Evolutionary conservation across 1,139 yeast genomes (phyloP), one percentile per base, ranked within the genome.

Genomic region (Protomyces inundatus): DNA sequence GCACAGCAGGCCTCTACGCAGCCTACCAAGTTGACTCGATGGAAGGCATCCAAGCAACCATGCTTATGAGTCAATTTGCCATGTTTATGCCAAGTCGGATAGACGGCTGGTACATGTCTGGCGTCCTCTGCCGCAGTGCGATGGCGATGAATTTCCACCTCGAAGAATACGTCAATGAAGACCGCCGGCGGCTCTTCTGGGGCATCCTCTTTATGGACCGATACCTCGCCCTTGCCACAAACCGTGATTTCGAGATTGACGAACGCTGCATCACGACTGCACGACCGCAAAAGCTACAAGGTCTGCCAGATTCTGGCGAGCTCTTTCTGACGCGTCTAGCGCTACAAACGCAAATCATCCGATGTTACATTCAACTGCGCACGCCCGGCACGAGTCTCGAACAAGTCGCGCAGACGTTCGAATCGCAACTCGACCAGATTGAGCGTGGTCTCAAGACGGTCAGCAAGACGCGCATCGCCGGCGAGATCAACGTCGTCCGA

Each of bases 41-140:
- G 14, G 56, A 58, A 12, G 62, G 62, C n/a, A 39, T 58, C 4
- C 52, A 58, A 35, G 42, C 42, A 9, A 42, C 34, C 45, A 48
- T 58, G 10, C 56, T 58, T 7, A 55, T 58, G 34, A 14, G 51
- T 4, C 56, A 52, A 16, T 58, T 58, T 37, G 62, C 62, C 10
- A 33, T 35, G 4, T 37, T 58, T 42, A 58, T 51, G 23, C 62
- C 62, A 1, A 58, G 62, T 42, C 30, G 16, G 14, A 33, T 58
- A 4, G 54, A 58, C 36, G 55, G 56, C 16, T 58, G 62, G 62
- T 58, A 58, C 45, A 10, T 58, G 35, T 40, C 53, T 5, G 62
- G 62, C 37, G 23, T 58, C 32, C 9, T 42, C 10, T 42, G 48
- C 32, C 48, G 48, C 48, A n/a, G 30, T n/a, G 32, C 9, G 4